Conservation (phyloP, 495 filamentous ascomycete species). For the Penicillium subrubescens region DNA sequence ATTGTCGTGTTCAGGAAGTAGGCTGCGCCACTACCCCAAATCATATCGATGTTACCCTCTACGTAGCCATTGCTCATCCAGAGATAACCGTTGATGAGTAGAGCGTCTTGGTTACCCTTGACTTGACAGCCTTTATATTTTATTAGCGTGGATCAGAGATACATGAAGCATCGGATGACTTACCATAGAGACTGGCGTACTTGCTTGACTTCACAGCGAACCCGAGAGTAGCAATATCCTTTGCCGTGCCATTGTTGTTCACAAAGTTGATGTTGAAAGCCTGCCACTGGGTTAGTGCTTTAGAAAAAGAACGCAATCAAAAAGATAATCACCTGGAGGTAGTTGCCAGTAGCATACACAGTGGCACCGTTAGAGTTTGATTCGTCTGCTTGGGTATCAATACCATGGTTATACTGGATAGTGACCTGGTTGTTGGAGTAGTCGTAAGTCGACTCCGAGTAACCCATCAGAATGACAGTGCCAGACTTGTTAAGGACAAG, state of each 20-base stretch:
- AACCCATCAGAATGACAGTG: constrained; percentile 12
- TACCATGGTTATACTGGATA: constrained; percentile 18
- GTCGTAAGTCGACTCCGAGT: constrained; percentile 19
- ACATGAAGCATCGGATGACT: no score
- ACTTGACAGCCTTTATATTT: constrained; percentile 11
- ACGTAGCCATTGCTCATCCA: constrained; percentile 16
- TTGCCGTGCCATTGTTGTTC: no score
- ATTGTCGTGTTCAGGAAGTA: no score
- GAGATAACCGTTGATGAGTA: constrained; percentile 17
- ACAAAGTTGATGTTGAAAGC: no score
- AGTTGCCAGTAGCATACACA: no score
- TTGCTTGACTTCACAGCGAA: no score
- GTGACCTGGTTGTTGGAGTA: constrained; percentile 17
- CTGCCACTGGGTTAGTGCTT: no score
- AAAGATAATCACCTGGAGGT: no score
- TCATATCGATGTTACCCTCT: constrained; percentile 21
- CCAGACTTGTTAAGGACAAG: constrained; percentile 16
- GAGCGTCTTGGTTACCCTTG: constrained; percentile 14
- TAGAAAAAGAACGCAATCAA: no score
- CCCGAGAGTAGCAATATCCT: no score
- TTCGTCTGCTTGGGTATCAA: constrained; percentile 14
- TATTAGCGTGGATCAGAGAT: no score
- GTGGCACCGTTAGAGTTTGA: neutral
- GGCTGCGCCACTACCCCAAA: neutral
- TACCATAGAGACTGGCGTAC: no score